Evolutionary conservation across 768 basidiomycete genomes (phyloP), one percentile per base, ranked within the genome.

Genomic region (Phaffia australis): DNA sequence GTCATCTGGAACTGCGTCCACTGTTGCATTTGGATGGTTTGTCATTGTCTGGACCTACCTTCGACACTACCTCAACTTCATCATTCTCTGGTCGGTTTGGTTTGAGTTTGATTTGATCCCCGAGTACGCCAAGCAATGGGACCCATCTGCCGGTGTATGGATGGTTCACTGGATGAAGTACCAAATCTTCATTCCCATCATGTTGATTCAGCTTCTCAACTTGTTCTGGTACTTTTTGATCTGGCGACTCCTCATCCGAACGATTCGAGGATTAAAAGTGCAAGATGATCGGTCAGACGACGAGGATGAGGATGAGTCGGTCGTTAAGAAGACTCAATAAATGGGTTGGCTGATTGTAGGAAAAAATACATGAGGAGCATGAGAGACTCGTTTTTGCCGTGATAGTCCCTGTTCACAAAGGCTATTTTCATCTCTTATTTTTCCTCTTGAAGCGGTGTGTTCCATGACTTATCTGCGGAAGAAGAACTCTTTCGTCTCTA

Each of bases 151-250:
- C 21, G 91, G 89, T 3, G 81, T 80, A 9, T 92, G 85, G 80
- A 77, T 94, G 69, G 79, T 76, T 1, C 73, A 76, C 73, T 97
- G 67, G 67, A 69, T 69, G 67, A 58, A 32, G 50, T 64, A 69
- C 32, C 67, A 69, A 57, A 48, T 69, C 90, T 88, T 93, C 71
- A 68, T 77, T 0, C 87, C 91, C 0, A 77, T 98, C 64, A 69
- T 84, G 7, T 77, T 89, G 0, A 80, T 99, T 19, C 89, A 92
- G 74, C 71, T 83, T 50, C 80, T 99, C 71, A 97, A 97, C 74
- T 67, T 94, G 29, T 95, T 95, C 80, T 97, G 93, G 93, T 94
- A 88, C 75, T 84, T 80, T 77, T 79, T 91, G 30, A 91, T 97
- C 75, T 76, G 82, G 74, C 84, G 89, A 63, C 86, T 94, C 60